A percentile compares a stretch with the other conserved stretches of the same genome.
These are phyloP conservation scores for Boechera divaricarpa DNA, from an alignment of 345 rosid species.

Conservation along the genomic window DNA sequence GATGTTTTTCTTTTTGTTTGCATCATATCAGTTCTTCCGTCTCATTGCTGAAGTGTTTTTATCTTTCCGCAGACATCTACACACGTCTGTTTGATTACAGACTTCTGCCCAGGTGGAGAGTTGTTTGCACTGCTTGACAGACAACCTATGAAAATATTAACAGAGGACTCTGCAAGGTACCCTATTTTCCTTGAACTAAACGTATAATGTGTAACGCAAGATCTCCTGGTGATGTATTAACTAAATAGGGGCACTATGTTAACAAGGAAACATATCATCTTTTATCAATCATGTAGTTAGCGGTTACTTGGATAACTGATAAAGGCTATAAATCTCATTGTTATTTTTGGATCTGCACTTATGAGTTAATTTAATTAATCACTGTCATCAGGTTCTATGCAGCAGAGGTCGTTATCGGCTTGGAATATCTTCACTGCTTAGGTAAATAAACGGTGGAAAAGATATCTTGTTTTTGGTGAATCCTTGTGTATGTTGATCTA, in stretches of 20 bases:
- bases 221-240: conserved; percentile 10
- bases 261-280: not conserved
- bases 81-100: conserved; percentile 94
- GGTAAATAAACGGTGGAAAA: conserved; percentile 51
- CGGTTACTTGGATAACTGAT: not conserved
- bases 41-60: conserved; percentile 30
- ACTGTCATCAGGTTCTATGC: conserved; percentile 78
- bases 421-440: conserved; percentile 98
- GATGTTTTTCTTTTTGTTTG: conserved; percentile 7
- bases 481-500: conserved; percentile 6
- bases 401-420: conserved; percentile 83
- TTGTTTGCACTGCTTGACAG: conserved; percentile 87
- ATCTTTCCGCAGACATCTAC: conserved; percentile 77
- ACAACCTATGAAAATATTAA: conserved; percentile 87
- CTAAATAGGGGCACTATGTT: not conserved
- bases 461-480: not conserved
- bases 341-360: not conserved
- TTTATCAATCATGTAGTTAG: not conserved
- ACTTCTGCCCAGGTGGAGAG: conserved; percentile 97
- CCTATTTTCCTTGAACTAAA: not conserved
- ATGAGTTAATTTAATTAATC: conserved; percentile 8
- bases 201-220: conserved; percentile 16
- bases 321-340: not conserved
- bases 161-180: conserved; percentile 91
- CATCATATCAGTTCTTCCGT: conserved; percentile 7